phyloP scores from a whole-genome alignment of 2,329 filamentous ascomycete genomes.

The Ophiostoma angusticollis region DNA sequence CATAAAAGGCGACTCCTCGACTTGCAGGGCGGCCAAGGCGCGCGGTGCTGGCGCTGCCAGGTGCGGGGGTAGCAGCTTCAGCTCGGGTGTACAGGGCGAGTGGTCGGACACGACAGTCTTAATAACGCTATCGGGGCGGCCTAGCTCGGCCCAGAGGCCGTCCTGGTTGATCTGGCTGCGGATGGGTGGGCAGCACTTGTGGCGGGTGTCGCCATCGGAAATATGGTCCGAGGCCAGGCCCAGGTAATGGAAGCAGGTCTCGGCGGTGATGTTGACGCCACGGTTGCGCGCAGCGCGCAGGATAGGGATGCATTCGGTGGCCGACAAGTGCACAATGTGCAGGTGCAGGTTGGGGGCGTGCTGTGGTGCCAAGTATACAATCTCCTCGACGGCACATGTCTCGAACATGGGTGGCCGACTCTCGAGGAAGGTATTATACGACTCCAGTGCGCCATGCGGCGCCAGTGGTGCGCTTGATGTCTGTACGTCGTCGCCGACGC shows the following conservation, averaged over 20 bases:
- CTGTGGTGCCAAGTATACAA: conserved; percentile 67
- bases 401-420: conserved; percentile 85
- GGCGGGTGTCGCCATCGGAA: conserved; percentile 70
- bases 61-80: conserved; percentile 71
- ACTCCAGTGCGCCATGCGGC: conserved; percentile 57
- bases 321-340: conserved; percentile 88
- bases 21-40: conserved; percentile 8
- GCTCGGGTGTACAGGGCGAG: conserved; percentile 86
- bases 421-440: conserved; percentile 82
- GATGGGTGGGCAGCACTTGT: conserved; percentile 94
- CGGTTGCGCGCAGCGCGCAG: conserved; percentile 57
- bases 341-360: conserved; percentile 71
- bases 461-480: conserved; percentile 54
- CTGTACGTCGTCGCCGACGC: conserved; percentile 64
- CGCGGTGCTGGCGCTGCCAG: conserved; percentile 24
- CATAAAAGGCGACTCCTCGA: conserved; percentile 20
- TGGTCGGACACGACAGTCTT: conserved; percentile 90
- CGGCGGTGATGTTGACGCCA: conserved; percentile 79
- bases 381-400: conserved; percentile 78
- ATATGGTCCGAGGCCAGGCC: conserved; percentile 73
- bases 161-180: conserved; percentile 71
- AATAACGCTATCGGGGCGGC: conserved; percentile 60
- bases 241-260: conserved; percentile 94
- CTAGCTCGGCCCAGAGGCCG: conserved; percentile 73
- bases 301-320: conserved; percentile 75